phyloP scores from a whole-genome alignment of 495 filamentous ascomycete species.

The Melanomma pulvis-pyrius region DNA sequence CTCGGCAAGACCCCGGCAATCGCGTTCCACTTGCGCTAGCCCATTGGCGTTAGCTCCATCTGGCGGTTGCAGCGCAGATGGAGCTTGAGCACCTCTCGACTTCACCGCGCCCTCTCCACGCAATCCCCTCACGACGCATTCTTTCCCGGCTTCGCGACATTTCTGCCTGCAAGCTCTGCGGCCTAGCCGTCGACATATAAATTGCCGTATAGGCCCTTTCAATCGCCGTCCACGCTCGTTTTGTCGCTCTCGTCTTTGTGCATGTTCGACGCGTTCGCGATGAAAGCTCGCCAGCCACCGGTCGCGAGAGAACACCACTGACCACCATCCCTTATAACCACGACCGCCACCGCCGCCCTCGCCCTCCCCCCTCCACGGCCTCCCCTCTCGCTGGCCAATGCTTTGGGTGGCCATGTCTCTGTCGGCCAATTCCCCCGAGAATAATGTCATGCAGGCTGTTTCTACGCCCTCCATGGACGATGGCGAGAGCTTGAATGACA shows the following conservation, averaged over 20 bases:
- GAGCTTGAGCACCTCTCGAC: background rate
- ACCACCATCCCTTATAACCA: slow-evolving; percentile 19
- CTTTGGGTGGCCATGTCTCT: slow-evolving; percentile 35
- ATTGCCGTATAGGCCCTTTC: background rate
- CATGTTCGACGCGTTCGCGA: slow-evolving; percentile 22
- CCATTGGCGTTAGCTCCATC: background rate
- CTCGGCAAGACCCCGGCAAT: background rate
- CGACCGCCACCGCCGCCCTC: slow-evolving; percentile 11
- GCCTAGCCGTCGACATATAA: no score
- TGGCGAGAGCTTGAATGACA: slow-evolving; percentile 17
- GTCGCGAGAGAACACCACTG: slow-evolving; percentile 26
- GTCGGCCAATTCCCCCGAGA: slow-evolving; percentile 29
- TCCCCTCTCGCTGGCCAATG: background rate
- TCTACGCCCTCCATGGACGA: slow-evolving; percentile 20
- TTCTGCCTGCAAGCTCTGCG: background rate
- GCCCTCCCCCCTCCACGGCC: background rate
- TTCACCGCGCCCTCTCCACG: background rate
- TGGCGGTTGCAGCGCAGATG: background rate
- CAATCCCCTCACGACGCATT: background rate
- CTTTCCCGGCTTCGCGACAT: background rate
- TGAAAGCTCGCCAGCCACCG: slow-evolving; percentile 31
- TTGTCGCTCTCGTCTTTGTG: background rate
- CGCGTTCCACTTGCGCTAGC: background rate
- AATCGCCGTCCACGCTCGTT: slow-evolving; percentile 1
- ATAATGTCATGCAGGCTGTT: slow-evolving; percentile 26